Evolutionary conservation across 2,329 filamentous ascomycete species (phyloP).

Genomic region (Fusarium algeriense): DNA sequence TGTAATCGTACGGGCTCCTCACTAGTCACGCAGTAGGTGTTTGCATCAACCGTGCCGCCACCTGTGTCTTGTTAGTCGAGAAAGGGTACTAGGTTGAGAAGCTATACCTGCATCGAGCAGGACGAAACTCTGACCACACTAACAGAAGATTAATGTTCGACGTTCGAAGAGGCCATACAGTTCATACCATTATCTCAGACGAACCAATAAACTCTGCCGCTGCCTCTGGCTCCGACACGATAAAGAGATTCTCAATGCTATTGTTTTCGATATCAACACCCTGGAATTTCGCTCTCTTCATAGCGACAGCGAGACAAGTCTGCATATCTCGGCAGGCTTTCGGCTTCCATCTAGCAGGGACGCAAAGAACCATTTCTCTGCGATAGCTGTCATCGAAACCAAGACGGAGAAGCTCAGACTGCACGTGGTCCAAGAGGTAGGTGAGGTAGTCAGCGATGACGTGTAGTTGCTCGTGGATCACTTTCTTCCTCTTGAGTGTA

Average conservation of each 20-base stretch:
- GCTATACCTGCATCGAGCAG: slow-evolving; percentile 1
- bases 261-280: not conserved
- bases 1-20: not conserved
- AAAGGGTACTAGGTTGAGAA: not conserved
- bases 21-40: not conserved
- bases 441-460: slow-evolving; percentile 1
- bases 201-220: not conserved
- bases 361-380: not conserved
- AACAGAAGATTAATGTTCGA: too few relatives aligned
- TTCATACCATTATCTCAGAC: not conserved
- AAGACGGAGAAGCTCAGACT: not conserved
- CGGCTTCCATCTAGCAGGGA: not conserved
- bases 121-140: not conserved
- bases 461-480: not conserved
- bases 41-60: slow-evolving; percentile 1
- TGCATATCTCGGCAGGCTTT: slow-evolving; percentile 3
- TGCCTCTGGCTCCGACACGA: slow-evolving; percentile 14
- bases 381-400: not conserved
- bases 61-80: not conserved
- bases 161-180: too few relatives aligned
- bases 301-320: not conserved
- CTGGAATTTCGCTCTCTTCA: not conserved
- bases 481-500: not conserved
- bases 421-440: not conserved
- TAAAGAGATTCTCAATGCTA: not conserved